These are phyloP conservation scores for Psidium guajava DNA, from an alignment of 345 rosid species.

Conservation along the genomic window DNA sequence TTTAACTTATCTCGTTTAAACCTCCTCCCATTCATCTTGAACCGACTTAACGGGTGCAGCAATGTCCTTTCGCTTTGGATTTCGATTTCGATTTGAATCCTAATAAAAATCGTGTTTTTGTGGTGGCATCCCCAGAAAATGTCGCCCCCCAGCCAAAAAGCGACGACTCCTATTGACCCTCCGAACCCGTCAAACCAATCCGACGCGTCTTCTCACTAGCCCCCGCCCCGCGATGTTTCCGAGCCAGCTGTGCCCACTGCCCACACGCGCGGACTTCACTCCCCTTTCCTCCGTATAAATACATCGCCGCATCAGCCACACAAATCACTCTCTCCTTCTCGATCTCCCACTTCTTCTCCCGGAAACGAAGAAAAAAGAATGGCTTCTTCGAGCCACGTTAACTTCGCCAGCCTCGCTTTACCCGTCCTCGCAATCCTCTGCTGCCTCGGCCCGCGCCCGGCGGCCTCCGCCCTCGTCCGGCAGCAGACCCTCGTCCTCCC, in stretches of 20 bases:
- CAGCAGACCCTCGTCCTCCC: conserved; percentile 26
- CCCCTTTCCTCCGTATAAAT: neutral
- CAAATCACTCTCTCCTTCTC: neutral
- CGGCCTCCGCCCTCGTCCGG: conserved; percentile 16
- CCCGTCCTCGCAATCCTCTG: neutral
- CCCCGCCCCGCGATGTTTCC: neutral
- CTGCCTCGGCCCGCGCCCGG: neutral
- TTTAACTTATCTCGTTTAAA: neutral
- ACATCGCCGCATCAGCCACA: neutral
- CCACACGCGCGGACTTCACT: neutral
- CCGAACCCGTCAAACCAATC: neutral
- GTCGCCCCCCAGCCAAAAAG: neutral
- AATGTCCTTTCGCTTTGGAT: neutral
- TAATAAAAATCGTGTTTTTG: too few relatives aligned
- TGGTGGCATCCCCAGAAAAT: too few relatives aligned
- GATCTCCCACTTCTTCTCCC: neutral
- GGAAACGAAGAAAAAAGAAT: neutral
- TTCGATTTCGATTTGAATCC: too few relatives aligned
- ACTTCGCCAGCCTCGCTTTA: neutral
- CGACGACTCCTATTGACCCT: neutral
- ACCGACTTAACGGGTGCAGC: neutral
- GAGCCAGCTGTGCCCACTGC: neutral
- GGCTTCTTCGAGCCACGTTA: neutral
- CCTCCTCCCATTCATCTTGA: too few relatives aligned
- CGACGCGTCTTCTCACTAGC: neutral